Evolutionary conservation across 129 eudicot genomes (phyloP), one percentile per base, ranked within the genome.

Genomic region (Chrysanthemum seticuspe): DNA sequence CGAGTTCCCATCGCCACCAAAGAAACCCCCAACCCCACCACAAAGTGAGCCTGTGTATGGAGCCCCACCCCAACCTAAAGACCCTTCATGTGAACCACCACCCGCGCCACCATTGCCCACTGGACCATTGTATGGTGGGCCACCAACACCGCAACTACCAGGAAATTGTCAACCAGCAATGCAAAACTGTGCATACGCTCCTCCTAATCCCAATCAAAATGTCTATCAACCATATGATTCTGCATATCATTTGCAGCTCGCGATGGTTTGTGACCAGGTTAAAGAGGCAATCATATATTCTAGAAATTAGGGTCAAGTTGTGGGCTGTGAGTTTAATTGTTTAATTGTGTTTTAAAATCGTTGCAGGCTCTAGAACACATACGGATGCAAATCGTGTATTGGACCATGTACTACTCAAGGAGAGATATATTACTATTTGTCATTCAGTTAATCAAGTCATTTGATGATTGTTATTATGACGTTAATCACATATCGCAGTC

Each of bases 161-260:
- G 70, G 56, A 60, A 65, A 23, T 15, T 76, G 73, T 25, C 77
- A 44, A n/a, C 84, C 75, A 34, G 6, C n/a, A 49, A 57, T 76
- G 70, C 81, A 70, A 56, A 75, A 65, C 70, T 75, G 84, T 75
- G 84, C 67, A 73, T 64, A 81, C 66, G 64, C 84, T 75, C 65
- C 81, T 31, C 84, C 84, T 1, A 74, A n/a, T 62, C 83, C 83
- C 3, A 81, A 13, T 71, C 7, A 48, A 8, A 8, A 64, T 51
- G 13, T 72, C 12, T 75, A 71, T 71, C 81, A 75, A 27, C 69
- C 81, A 76, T 52, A 48, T 27, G 65, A 66, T 76, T 65, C 66
- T 76, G 77, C 78, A 63, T 71, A 70, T 18, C 31, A 54, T 18
- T 29, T 75, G 65, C 57, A 18, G 3, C 68, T 71, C 61, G 21